Evolutionary conservation across 2,329 filamentous ascomycete species (phyloP), one percentile per base, ranked within the genome.

Genomic region (Epichloe festucae): DNA sequence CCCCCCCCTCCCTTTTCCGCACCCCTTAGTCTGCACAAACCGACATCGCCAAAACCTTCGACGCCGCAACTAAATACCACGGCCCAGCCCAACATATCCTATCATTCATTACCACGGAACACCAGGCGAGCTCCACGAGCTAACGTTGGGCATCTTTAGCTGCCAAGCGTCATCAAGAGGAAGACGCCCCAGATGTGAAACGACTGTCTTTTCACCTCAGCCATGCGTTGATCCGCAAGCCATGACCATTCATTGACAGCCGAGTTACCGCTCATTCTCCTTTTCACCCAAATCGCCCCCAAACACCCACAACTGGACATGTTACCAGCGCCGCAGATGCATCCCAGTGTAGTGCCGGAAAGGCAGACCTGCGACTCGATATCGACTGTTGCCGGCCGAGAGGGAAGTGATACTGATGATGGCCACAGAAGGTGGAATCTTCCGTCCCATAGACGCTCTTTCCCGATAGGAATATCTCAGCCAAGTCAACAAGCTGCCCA

Each of bases 261-360:
- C 54, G 57, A 59, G 58, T 60, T 52, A 53, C 56, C 55, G 57
- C 52, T 52, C 55, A 56, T 59, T 53, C 48, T 39, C 38, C 35
- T 41, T 46, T 39, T 43, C 36, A 23, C 36, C 34, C 38, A 17
- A 39, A n/a, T 19, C 17, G 49, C 17, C 10, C 34, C 27, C 34
- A 21, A 31, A 19, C 47, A 51, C 41, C 44, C 34, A 53, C 48
- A 46, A 34, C 46, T 51, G 51, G 60, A 60, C 60, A 77, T 77
- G 74, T 68, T 76, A 54, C 73, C 75, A 57, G 67, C 73, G 55
- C 64, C 76, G 53, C 75, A 78, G 62, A 72, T 70, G 69, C 72
- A 74, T 70, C 73, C 67, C 62, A 68, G 65, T 58, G 68, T 69
- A 71, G 73, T 75, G 72, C 73, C 70, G 53, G 65, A 67, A 49